Evolutionary conservation across 2,329 filamentous ascomycete species (phyloP), one percentile per base, ranked within the genome.

Genomic region (Trichoderma afroharzianum): DNA sequence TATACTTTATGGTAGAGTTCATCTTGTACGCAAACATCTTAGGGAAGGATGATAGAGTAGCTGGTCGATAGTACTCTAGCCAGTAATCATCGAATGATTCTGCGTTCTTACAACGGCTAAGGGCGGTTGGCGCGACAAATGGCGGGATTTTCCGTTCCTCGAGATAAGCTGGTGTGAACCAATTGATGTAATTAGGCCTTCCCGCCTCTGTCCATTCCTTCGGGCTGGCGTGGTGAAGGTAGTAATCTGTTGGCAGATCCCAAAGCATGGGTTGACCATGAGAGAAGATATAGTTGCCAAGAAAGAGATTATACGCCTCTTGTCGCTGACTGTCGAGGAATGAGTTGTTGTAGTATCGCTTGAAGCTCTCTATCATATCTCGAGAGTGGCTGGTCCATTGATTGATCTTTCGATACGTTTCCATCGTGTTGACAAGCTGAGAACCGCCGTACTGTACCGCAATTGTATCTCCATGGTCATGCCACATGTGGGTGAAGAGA

Each of bases 311-410:
- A 81, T 98, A 98, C 0, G 96, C 96, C 81, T 99, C 96, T 81
- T 99, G 96, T 36, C 96, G 90, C 79, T 99, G 96, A n/a, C 92
- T 95, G 80, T 99, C 96, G 9, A 99, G 88, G 80, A 99, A 99
- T 0, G 95, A 97, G 79, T 99, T 99, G 83, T 98, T 97, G 81
- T 99, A 99, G 81, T 98, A 99, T 32, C 96, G 90, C 81, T 98
- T 99, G 85, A 99, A 98, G 80, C 94, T 97, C 82, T 99, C 96
- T 26, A 99, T 95, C 95, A 99, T 98, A 80, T 99, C 96, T 75
- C 96, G 89, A 3, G 95, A 98, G 80, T 97, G 94, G 76, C 94
- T 97, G 28, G 94, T 97, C 96, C 96, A 99, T 80, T 98, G 95
- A 76, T 98, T 98, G 80, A 98, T 97, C 82, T 98, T 98, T 71